These are phyloP conservation scores for Metschnikowia orientalis DNA, from an alignment of 805 yeast species.

Conservation along the genomic window DNA sequence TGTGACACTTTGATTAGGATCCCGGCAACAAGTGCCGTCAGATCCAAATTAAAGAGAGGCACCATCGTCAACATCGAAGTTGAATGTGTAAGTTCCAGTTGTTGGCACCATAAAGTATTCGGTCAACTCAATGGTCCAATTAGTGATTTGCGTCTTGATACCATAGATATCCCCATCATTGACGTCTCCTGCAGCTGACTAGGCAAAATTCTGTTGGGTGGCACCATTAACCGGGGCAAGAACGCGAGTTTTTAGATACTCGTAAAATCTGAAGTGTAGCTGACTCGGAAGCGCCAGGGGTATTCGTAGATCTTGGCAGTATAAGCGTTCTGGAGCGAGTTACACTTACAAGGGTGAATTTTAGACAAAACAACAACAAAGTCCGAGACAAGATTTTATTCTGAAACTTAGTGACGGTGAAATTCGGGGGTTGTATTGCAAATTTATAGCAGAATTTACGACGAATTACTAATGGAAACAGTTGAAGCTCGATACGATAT, in stretches of 20 bases:
- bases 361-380: no score
- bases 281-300: conserved; percentile 1
- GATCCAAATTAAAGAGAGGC: conserved; percentile 11
- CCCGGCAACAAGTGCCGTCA: conserved; percentile 10
- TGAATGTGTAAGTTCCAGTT: conserved; percentile 10
- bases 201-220: conserved; percentile 8
- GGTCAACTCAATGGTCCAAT: conserved; percentile 10
- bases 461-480: no score
- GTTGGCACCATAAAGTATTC: conserved; percentile 10
- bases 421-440: no score
- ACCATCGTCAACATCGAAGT: conserved; percentile 12
- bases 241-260: conserved; percentile 5
- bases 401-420: no score
- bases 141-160: conserved; percentile 8
- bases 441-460: no score
- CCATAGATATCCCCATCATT: conserved; percentile 7
- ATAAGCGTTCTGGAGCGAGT: conserved; percentile 5
- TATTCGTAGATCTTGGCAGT: conserved; percentile 9
- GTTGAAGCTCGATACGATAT: no score
- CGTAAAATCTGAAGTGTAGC: conserved; percentile 9
- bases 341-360: conserved; percentile 1
- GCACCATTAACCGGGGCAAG: conserved; percentile 6
- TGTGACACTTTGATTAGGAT: conserved; percentile 1
- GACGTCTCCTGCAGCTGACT: neutral
- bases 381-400: no score